These are phyloP conservation scores for Colletotrichum sp. DNA, from an alignment of 2,329 filamentous ascomycete genomes.

Conservation along the genomic window DNA sequence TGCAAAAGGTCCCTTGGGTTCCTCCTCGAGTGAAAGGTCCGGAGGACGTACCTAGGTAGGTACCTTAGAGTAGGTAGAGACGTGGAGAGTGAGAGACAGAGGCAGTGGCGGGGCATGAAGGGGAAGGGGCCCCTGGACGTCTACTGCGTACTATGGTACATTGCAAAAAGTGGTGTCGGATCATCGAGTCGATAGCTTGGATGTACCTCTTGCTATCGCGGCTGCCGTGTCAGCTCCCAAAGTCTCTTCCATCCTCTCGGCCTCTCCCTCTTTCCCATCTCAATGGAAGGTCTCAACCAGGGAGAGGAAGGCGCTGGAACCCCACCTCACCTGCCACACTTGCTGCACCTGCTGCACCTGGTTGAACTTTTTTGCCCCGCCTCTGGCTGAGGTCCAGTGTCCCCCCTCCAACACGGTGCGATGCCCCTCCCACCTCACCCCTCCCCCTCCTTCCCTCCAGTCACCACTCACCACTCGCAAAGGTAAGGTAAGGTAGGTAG, in stretches of 20 bases:
- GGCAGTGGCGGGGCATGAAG: not conserved
- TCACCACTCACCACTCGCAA: not conserved
- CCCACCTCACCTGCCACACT: slow-evolving; percentile 17
- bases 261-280: not conserved
- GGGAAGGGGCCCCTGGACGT: not conserved
- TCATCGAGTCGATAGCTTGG: not conserved
- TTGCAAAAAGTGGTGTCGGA: not conserved
- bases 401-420: not conserved
- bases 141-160: not conserved
- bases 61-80: not conserved
- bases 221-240: not conserved
- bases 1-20: not conserved
- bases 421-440: not conserved
- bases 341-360: not conserved
- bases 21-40: not conserved
- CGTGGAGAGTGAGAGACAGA: not conserved
- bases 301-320: not conserved
- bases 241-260: not conserved
- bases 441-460: not conserved
- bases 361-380: slow-evolving; percentile 20
- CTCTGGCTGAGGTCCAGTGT: not conserved
- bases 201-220: not conserved
- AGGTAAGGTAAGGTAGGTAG: not conserved
- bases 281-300: not conserved
- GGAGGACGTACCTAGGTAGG: not conserved